Evolutionary conservation across 257 asterid genomes (phyloP).

Genomic region (Lycium barbarum): DNA sequence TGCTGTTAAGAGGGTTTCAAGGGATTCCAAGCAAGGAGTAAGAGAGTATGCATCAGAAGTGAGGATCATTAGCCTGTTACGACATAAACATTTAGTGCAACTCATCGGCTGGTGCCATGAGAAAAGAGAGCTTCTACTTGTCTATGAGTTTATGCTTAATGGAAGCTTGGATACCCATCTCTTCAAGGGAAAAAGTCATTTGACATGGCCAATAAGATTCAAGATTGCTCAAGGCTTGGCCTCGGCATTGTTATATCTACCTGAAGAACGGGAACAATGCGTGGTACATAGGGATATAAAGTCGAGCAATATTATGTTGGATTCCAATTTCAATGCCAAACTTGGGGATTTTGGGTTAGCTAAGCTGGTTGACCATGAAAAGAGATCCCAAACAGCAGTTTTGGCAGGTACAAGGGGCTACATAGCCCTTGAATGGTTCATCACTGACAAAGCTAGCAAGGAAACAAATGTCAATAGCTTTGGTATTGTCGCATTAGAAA

Average conservation of each 20-base stretch:
- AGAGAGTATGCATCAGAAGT: conserved; percentile 59
- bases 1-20: conserved; percentile 49
- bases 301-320: no score
- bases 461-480: no score
- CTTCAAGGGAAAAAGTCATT: conserved; percentile 20
- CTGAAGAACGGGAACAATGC: no score
- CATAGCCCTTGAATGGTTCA: no score
- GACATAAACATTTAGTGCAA: conserved; percentile 51
- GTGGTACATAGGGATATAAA: no score
- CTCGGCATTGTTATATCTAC: neutral
- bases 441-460: no score
- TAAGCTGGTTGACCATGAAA: no score
- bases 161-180: conserved; percentile 52
- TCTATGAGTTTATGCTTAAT: conserved; percentile 48
- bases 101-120: conserved; percentile 46
- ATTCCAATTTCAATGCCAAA: no score
- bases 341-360: no score
- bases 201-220: conserved; percentile 36
- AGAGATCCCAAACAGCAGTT: no score
- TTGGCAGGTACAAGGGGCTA: no score
- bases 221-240: conserved; percentile 50
- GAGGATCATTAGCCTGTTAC: conserved; percentile 49
- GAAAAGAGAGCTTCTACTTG: conserved; percentile 45
- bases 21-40: conserved; percentile 47
- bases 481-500: no score